A percentile compares a stretch with the other conserved stretches of the same genome.
Conservation (phyloP, 768 basidiomycete genomes). For the Agrocybe praecox region DNA sequence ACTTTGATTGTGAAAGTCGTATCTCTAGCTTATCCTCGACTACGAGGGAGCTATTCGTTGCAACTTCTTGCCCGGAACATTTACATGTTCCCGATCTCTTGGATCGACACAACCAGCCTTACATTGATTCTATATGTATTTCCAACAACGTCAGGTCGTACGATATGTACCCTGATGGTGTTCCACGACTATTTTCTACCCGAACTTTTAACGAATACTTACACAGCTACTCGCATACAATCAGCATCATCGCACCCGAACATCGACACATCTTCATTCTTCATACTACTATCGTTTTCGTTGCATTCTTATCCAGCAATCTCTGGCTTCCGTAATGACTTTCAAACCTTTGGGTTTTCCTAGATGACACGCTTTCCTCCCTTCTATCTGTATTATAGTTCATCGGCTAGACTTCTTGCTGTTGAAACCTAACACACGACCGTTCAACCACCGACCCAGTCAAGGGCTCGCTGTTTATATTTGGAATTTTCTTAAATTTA, state of each 20-base stretch:
- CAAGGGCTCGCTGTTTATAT: slow-evolving; percentile 6
- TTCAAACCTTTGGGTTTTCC: slow-evolving; percentile 10
- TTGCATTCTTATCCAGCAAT: slow-evolving; percentile 30
- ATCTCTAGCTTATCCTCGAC: neutral
- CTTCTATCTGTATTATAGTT: neutral
- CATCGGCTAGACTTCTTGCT: neutral
- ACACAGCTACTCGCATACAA: neutral
- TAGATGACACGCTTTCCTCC: slow-evolving; percentile 16
- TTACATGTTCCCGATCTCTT: neutral
- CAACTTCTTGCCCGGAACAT: neutral
- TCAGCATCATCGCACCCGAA: slow-evolving; percentile 5
- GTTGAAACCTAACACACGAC: neutral
- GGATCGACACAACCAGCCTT: slow-evolving; percentile 1
- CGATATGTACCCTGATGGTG: neutral
- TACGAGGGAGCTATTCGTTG: neutral
- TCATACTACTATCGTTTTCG: slow-evolving; percentile 17
- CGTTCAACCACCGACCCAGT: slow-evolving; percentile 1
- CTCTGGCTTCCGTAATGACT: slow-evolving; percentile 13
- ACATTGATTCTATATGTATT: neutral
- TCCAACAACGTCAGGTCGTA: slow-evolving; percentile 1
- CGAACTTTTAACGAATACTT: neutral
- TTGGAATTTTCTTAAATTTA: slow-evolving; percentile 7
- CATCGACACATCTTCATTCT: slow-evolving; percentile 9
- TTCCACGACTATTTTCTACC: neutral
- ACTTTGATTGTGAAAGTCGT: slow-evolving; percentile 11